Evolutionary conservation across 2,329 filamentous ascomycete species (phyloP), one percentile per base, ranked within the genome.

Genomic region (Fusarium dlaminii): DNA sequence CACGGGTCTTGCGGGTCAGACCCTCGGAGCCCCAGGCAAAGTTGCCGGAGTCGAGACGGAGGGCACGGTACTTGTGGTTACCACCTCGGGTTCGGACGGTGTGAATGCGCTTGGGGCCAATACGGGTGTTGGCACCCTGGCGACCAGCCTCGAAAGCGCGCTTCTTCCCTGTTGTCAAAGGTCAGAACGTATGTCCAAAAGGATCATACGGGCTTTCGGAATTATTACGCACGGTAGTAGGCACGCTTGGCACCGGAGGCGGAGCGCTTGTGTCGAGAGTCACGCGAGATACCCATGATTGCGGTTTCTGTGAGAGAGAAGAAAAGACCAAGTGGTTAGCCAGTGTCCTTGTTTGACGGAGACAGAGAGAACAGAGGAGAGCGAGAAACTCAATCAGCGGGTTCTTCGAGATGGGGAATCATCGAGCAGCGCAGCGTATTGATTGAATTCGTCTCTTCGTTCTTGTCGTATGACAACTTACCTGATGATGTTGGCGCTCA

Each of bases 261-360:
- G 88, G 95, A 95, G 90, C 96, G 95, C 94, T 99, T 99, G 93
- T 99, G 96, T 90, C 96, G 95, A 87, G 95, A 98, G 90, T 98
- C 96, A 90, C 96, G 94, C 89, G 96, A 98, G 90, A 99, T 98
- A 99, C 96, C 94, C 93, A 96, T 96, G 89, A 92, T 94, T 93
- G 91, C 92, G 88, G 88, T 89, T 89, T 89, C 89, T 92, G 86
- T 78, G 81, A 70, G 63, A 72, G 69, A 66, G 79, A 69, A 72
- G 49, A 60, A 57, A 42, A 65, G 52, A 61, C 68, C 55, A 75
- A 70, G 51, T 68, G 66, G 73, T 81, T 68, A 79, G 77, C 68
- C 34, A 39, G 42, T 62, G 51, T 46, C 37, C 70, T 52, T 63
- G 24, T 34, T 20, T 27, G 40, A 62, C 27, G 57, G 43, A 54